Conservation (phyloP, 2,329 filamentous ascomycete species). For the Incumbomyces lentus region DNA sequence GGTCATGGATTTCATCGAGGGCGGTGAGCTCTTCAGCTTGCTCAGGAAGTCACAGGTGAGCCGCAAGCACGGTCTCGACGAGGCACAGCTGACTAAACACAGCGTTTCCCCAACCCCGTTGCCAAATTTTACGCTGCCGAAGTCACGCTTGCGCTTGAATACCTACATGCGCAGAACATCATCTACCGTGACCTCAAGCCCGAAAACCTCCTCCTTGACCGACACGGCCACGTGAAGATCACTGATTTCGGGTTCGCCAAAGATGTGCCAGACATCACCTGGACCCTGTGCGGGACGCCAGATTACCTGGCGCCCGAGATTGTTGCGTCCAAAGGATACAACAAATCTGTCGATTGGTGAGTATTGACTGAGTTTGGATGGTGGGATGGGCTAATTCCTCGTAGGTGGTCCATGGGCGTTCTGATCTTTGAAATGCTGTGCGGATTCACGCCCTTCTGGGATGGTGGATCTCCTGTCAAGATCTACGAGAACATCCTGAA, state of each 20-base stretch:
- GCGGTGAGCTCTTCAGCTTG: conserved; percentile 91
- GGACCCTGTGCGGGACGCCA: conserved; percentile 94
- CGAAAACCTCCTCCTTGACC: conserved; percentile 82
- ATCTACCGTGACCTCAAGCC: conserved; percentile 97
- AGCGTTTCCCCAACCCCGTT: conserved; percentile 97
- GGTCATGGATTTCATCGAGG: conserved; percentile 99
- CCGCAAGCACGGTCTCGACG: conserved; percentile 13
- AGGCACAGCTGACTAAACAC: conserved; percentile 12
- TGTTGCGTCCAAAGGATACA: conserved; percentile 98
- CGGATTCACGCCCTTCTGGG: conserved; percentile 98
- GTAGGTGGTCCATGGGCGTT: conserved; percentile 95
- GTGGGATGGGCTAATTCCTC: conserved; percentile 7
- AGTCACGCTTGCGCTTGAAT: conserved; percentile 89
- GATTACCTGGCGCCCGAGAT: conserved; percentile 97
- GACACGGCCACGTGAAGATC: conserved; percentile 91
- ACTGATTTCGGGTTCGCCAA: conserved; percentile 99
- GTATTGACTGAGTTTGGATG: conserved; percentile 23
- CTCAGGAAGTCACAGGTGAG: conserved; percentile 82
- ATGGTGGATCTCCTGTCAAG: conserved; percentile 93
- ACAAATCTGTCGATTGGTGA: conserved; percentile 98
- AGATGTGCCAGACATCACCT: conserved; percentile 95
- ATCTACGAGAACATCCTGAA: conserved; percentile 99
- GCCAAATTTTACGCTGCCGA: conserved; percentile 99
- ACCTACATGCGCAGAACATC: conserved; percentile 87
- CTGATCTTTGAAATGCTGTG: conserved; percentile 99